Conservation (phyloP, 345 rosid species). For the Barbarea vulgaris region DNA sequence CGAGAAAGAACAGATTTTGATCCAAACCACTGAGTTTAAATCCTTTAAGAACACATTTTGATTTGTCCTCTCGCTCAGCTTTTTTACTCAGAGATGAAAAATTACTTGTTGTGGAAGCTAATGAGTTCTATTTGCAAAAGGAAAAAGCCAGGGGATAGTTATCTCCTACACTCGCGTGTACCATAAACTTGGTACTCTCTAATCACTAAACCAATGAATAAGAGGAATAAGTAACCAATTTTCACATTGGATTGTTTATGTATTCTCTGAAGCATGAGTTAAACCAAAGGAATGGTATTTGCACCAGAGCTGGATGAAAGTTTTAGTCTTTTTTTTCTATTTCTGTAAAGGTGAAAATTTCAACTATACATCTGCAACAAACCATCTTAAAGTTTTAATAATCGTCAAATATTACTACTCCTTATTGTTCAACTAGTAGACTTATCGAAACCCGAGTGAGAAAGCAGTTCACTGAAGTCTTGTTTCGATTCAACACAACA, state of each 20-base stretch:
- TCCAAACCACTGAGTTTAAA: background rate
- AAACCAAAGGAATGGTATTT: background rate
- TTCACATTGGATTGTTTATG: background rate
- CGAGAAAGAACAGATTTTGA: background rate
- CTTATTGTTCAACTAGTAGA: background rate
- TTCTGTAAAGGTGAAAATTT: background rate
- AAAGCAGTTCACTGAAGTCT: background rate
- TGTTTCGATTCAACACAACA: background rate
- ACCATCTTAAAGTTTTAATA: too few relatives aligned
- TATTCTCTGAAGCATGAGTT: background rate
- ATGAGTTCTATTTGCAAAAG: background rate
- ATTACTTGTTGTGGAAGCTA: slow-evolving; percentile 26
- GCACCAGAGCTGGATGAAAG: background rate
- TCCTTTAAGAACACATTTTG: background rate
- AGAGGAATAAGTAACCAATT: background rate
- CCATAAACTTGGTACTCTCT: background rate
- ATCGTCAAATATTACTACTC: too few relatives aligned
- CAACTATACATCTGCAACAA: background rate
- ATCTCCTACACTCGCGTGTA: slow-evolving; percentile 1
- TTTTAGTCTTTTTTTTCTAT: background rate
- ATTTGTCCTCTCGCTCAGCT: background rate
- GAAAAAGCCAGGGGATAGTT: background rate
- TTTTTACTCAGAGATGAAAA: background rate
- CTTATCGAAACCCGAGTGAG: background rate
- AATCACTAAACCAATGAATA: background rate